Evolutionary conservation across 73 alveolate genomes (phyloP).

Genomic region (Breviolum minutum): DNA sequence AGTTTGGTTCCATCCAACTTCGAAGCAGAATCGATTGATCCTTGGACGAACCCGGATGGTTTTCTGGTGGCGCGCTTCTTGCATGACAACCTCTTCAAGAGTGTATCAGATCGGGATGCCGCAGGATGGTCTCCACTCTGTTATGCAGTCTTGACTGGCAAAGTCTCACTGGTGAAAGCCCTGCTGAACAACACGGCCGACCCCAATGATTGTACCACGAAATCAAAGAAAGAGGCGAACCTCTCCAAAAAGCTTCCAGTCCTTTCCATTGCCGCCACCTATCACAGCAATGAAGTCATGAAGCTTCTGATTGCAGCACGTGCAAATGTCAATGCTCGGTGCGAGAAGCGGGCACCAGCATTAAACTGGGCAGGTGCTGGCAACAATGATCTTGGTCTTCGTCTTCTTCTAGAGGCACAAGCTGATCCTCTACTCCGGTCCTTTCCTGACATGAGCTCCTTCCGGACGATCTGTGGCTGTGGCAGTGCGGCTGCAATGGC

Average conservation of each 20-base stretch:
- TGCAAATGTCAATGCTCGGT: neutral
- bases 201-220: slow-evolving; percentile 13
- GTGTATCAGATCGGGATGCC: neutral
- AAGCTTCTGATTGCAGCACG: neutral
- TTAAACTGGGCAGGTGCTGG: slow-evolving; percentile 21
- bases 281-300: slow-evolving; percentile 19
- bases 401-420: neutral
- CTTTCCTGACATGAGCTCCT: slow-evolving; percentile 7
- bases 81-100: neutral
- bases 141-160: neutral
- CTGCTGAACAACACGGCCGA: neutral
- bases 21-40: neutral
- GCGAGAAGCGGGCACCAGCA: neutral
- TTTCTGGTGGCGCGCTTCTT: slow-evolving; percentile 49
- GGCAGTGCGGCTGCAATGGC: slow-evolving; percentile 21
- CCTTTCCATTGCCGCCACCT: slow-evolving; percentile 24
- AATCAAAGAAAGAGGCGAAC: neutral
- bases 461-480: neutral
- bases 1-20: slow-evolving; percentile 12
- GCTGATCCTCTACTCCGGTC: neutral
- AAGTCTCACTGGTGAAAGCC: neutral
- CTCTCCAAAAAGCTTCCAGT: slow-evolving; percentile 1
- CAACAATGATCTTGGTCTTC: slow-evolving; percentile 1
- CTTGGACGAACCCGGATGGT: neutral
- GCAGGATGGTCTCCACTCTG: slow-evolving; percentile 26